phyloP scores from a whole-genome alignment of 2,329 filamentous ascomycete species.

The Phyllosticta citrichinensis region DNA sequence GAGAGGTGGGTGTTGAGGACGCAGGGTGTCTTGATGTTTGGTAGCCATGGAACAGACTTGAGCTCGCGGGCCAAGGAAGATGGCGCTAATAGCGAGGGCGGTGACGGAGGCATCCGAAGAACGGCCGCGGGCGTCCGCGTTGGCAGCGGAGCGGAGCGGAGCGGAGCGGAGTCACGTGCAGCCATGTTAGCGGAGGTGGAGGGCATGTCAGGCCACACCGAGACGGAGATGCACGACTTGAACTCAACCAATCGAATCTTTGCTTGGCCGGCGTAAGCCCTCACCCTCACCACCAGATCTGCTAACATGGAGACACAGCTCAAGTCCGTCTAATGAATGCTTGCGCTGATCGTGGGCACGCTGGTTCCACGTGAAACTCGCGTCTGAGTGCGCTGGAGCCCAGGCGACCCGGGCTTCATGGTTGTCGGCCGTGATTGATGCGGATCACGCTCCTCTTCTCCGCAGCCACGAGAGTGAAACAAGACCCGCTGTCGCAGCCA shows the following conservation, averaged over 20 bases:
- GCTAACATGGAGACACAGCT: not conserved
- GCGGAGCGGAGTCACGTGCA: too few species aligned
- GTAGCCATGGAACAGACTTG: not conserved
- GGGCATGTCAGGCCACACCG: too few species aligned
- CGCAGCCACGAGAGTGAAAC: slow-evolving; percentile 9
- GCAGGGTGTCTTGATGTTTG: not conserved
- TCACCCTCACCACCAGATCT: too few species aligned
- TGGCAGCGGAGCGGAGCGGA: too few species aligned
- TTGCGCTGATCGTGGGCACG: slow-evolving; percentile 1
- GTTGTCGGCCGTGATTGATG: slow-evolving; percentile 5
- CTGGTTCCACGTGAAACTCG: slow-evolving; percentile 5
- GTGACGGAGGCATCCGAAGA: too few species aligned
- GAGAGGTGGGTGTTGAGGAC: not conserved
- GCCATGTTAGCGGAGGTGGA: too few species aligned
- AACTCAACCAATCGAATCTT: too few species aligned
- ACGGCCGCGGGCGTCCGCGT: too few species aligned
- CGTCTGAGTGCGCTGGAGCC: slow-evolving; percentile 4
- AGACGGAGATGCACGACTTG: too few species aligned
- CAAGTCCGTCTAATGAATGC: not conserved
- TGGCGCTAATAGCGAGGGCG: not conserved
- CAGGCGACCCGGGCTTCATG: slow-evolving; percentile 4
- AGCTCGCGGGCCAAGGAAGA: not conserved
- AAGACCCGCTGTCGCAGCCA: slow-evolving; percentile 8
- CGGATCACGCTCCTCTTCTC: slow-evolving; percentile 8
- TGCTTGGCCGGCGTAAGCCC: too few species aligned